Conservation (phyloP, 2,329 filamentous ascomycete genomes). For the Dothistroma septosporum region DNA sequence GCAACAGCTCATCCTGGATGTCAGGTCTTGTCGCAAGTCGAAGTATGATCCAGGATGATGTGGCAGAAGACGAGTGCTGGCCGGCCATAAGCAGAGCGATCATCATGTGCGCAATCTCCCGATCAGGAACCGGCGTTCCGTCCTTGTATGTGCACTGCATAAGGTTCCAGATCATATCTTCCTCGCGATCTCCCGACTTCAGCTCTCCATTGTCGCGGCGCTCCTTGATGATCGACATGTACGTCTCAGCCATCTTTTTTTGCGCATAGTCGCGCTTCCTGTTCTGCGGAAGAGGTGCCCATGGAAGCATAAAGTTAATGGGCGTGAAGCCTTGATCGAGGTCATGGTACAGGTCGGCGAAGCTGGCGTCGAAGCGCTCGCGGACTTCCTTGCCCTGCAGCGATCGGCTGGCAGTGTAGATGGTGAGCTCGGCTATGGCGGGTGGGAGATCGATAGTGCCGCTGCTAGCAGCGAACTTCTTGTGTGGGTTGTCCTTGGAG, state of each 20-base stretch:
- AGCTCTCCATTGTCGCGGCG: conserved; percentile 52
- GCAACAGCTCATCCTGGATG: conserved; percentile 73
- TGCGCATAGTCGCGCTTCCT: conserved; percentile 75
- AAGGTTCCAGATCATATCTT: conserved; percentile 86
- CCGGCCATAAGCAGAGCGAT: conserved; percentile 90
- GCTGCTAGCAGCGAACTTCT: conserved; percentile 32
- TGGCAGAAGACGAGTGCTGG: conserved; percentile 83
- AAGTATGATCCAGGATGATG: conserved; percentile 78
- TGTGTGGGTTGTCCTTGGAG: conserved; percentile 54
- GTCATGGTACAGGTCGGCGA: conserved; percentile 80
- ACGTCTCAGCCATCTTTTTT: conserved; percentile 73
- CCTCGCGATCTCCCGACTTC: conserved; percentile 31
- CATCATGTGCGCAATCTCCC: conserved; percentile 89
- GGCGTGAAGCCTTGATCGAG: conserved; percentile 86
- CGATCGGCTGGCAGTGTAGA: conserved; percentile 81
- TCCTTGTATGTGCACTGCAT: conserved; percentile 85
- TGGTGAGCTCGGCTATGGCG: conserved; percentile 79
- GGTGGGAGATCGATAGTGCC: conserved; percentile 69
- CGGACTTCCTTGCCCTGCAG: conserved; percentile 82
- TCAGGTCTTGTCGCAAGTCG: conserved; percentile 73
- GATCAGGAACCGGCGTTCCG: conserved; percentile 70
- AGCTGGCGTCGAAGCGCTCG: conserved; percentile 71
- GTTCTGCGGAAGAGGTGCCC: conserved; percentile 86
- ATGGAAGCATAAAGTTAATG: conserved; percentile 86
- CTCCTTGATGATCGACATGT: conserved; percentile 75